phyloP scores from a whole-genome alignment of 2,329 filamentous ascomycete genomes.

The Stemphylium vesicarium region DNA sequence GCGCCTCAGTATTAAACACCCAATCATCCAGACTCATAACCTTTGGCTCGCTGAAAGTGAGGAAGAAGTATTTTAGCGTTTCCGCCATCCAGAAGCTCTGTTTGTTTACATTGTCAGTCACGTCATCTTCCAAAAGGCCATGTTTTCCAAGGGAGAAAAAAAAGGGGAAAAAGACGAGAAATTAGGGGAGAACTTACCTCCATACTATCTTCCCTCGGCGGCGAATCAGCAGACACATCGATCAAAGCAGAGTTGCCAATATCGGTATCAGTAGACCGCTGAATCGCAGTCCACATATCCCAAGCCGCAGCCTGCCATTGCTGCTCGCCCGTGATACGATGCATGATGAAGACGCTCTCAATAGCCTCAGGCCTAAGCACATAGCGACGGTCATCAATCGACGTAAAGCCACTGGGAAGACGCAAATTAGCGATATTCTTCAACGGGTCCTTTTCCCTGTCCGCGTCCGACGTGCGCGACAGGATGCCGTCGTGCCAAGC shows the following conservation, averaged over 20 bases:
- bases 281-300: slow-evolving; percentile 58
- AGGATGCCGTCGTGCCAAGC: slow-evolving; percentile 55
- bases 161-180: neutral
- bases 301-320: slow-evolving; percentile 55
- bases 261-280: slow-evolving; percentile 51
- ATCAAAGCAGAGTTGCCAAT: slow-evolving; percentile 55
- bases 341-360: slow-evolving; percentile 67
- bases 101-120: neutral
- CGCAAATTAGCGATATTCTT: slow-evolving; percentile 49
- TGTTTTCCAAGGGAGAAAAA: too few relatives aligned
- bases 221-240: slow-evolving; percentile 50
- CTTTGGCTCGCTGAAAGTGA: neutral
- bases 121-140: too few relatives aligned
- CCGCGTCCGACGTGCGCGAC: slow-evolving; percentile 25
- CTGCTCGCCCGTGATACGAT: slow-evolving; percentile 64
- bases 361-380: slow-evolving; percentile 63
- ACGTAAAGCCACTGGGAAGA: slow-evolving; percentile 53
- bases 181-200: slow-evolving; percentile 41
- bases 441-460: slow-evolving; percentile 37
- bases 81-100: neutral
- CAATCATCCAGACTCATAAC: neutral
- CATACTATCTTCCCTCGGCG: slow-evolving; percentile 53
- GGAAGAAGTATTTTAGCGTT: neutral
- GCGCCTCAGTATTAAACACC: neutral
- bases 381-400: slow-evolving; percentile 54